Percentiles rank a stretch among this genome's conserved stretches.
Evolutionary conservation across 2,329 filamentous ascomycete genomes (phyloP).

Genomic region (Botryotinia calthae): DNA sequence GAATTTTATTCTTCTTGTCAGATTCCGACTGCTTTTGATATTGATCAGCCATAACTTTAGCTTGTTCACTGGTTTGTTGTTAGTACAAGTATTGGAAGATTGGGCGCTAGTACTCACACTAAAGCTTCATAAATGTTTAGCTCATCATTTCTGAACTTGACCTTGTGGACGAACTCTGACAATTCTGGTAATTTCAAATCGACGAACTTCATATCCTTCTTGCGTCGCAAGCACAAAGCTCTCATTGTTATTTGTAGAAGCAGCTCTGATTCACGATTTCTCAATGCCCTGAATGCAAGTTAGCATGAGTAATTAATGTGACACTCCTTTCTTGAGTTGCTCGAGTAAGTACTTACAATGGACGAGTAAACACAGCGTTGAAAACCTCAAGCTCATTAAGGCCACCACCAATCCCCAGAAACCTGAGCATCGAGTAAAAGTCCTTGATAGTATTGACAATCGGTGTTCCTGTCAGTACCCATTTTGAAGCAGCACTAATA

Average conservation of each 20-base stretch:
- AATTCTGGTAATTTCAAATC: constrained; percentile 76
- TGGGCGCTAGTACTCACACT: constrained; percentile 46
- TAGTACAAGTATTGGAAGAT: constrained; percentile 24
- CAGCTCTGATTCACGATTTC: constrained; percentile 55
- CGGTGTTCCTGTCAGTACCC: constrained; percentile 78
- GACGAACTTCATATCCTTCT: constrained; percentile 86
- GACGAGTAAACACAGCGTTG: constrained; percentile 67
- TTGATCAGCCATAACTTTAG: constrained; percentile 65
- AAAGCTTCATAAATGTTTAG: constrained; percentile 74
- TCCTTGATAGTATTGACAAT: constrained; percentile 83
- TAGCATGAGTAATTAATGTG: background rate
- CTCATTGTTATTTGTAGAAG: constrained; percentile 75
- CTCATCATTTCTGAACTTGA: constrained; percentile 72
- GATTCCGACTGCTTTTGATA: constrained; percentile 46
- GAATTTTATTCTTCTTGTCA: constrained; percentile 43
- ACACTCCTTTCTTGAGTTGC: background rate
- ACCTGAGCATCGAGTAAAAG: constrained; percentile 75
- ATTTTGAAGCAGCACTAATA: constrained; percentile 68
- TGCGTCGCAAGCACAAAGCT: constrained; percentile 76
- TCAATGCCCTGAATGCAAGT: constrained; percentile 41
- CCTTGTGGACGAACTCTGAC: constrained; percentile 72
- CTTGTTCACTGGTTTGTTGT: constrained; percentile 56
- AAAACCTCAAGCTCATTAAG: constrained; percentile 72
- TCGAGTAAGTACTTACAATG: constrained; percentile 46
- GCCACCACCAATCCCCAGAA: constrained; percentile 72